Conservation (phyloP, 2,329 filamentous ascomycete genomes). For the Fusarium sp. region DNA sequence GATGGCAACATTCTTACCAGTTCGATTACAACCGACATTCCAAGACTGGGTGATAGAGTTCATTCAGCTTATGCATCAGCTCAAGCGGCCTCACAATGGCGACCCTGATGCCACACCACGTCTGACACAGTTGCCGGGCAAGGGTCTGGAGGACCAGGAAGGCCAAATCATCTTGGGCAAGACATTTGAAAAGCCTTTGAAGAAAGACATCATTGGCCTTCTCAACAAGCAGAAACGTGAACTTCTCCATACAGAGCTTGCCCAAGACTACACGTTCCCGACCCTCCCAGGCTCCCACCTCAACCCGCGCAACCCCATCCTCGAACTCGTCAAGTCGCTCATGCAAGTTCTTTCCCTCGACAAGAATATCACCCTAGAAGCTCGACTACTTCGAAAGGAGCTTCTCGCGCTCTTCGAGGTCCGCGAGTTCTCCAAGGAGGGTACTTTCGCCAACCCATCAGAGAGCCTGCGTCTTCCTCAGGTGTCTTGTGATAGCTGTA, state of each 20-base stretch:
- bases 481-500: slow-evolving; percentile 91
- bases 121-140: slow-evolving; percentile 70
- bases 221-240: slow-evolving; percentile 89
- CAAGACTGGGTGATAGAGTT: slow-evolving; percentile 95
- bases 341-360: slow-evolving; percentile 94
- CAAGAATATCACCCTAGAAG: slow-evolving; percentile 90
- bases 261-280: slow-evolving; percentile 89
- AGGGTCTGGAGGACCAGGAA: slow-evolving; percentile 70
- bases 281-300: slow-evolving; percentile 78
- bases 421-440: slow-evolving; percentile 90
- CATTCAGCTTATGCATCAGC: slow-evolving; percentile 89
- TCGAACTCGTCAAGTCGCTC: slow-evolving; percentile 92
- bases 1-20: slow-evolving; percentile 88
- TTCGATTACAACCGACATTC: slow-evolving; percentile 84
- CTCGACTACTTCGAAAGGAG: slow-evolving; percentile 88
- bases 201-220: slow-evolving; percentile 87
- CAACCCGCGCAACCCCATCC: slow-evolving; percentile 72
- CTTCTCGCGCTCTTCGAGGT: slow-evolving; percentile 92
- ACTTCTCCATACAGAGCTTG: slow-evolving; percentile 88
- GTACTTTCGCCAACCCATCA: slow-evolving; percentile 88
- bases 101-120: slow-evolving; percentile 66
- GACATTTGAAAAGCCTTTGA: slow-evolving; percentile 87
- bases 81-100: slow-evolving; percentile 76
- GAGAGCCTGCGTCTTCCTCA: slow-evolving; percentile 79
- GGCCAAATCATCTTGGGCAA: slow-evolving; percentile 80